A percentile compares a stretch with the other conserved stretches of the same genome.
These are phyloP conservation scores for Dactylellina leptospora DNA, from an alignment of 2,329 filamentous ascomycete genomes.

Conservation along the genomic window DNA sequence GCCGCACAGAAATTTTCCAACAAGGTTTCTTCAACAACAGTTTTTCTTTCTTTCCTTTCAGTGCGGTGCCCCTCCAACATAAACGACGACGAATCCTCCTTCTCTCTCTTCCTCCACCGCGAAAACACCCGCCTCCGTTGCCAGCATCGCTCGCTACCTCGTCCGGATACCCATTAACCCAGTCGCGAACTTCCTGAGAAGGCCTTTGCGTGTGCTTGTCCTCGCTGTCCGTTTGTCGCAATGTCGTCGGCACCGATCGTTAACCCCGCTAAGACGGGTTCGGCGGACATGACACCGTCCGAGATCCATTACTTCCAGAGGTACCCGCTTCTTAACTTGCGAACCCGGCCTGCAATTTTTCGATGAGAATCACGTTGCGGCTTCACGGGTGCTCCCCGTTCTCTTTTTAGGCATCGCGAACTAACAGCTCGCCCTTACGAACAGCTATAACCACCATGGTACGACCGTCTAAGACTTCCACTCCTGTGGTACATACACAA, in stretches of 20 bases:
- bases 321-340: constrained; percentile 63
- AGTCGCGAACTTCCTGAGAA: not conserved
- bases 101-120: constrained; percentile 8
- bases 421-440: constrained; percentile 4
- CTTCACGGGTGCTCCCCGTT: too few species aligned
- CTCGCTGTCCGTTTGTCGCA: not conserved
- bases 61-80: too few species aligned
- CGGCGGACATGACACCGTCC: constrained; percentile 78
- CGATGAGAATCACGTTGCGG: too few species aligned
- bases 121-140: constrained; percentile 1
- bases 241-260: constrained; percentile 62
- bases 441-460: constrained; percentile 98
- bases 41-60: too few species aligned
- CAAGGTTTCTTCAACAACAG: constrained; percentile 45
- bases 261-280: constrained; percentile 64
- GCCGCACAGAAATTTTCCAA: constrained; percentile 50
- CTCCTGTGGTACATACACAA: too few species aligned
- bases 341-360: too few species aligned
- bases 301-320: constrained; percentile 99
- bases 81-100: constrained; percentile 3
- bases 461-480: too few species aligned
- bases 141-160: not conserved
- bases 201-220: not conserved
- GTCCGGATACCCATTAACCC: not conserved
- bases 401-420: too few species aligned